Evolutionary conservation across 2,329 filamentous ascomycete genomes (phyloP).

Genomic region (Ceratocystis ficicola): DNA sequence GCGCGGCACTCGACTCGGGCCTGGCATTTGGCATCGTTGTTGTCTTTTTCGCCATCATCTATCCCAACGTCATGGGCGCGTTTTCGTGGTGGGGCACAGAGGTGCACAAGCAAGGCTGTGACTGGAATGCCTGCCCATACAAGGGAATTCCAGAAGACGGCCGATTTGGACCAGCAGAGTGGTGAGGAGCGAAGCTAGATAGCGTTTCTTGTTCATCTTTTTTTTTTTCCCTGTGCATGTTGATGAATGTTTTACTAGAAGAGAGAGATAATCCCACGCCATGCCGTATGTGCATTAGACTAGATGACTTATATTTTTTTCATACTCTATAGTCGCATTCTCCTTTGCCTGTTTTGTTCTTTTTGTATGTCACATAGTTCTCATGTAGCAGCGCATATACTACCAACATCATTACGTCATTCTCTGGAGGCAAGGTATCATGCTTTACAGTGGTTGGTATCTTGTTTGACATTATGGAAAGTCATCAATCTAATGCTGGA

Average conservation of each 20-base stretch:
- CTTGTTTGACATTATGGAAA: not conserved
- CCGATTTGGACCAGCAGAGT: conserved; percentile 52
- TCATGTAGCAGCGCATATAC: not conserved
- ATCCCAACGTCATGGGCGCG: conserved; percentile 58
- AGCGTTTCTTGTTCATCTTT: not conserved
- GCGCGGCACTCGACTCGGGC: conserved; percentile 70
- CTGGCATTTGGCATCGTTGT: conserved; percentile 71
- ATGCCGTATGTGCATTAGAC: too few species aligned
- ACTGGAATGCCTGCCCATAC: conserved; percentile 71
- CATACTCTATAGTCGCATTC: not conserved
- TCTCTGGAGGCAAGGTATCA: not conserved
- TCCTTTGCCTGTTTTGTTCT: not conserved
- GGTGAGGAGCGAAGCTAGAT: conserved; percentile 32
- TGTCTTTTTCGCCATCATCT: conserved; percentile 78
- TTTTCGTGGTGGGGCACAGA: conserved; percentile 87
- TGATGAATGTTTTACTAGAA: not conserved
- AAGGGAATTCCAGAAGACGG: conserved; percentile 49
- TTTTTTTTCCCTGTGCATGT: not conserved
- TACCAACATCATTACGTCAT: not conserved
- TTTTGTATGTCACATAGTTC: not conserved
- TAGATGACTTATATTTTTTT: not conserved
- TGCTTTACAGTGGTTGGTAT: not conserved
- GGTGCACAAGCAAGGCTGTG: conserved; percentile 70
- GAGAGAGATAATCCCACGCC: not conserved
- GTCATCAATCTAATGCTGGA: conserved; percentile 1